phyloP scores from a whole-genome alignment of 2,329 filamentous ascomycete species.

The Aspergillus transmontanensis region DNA sequence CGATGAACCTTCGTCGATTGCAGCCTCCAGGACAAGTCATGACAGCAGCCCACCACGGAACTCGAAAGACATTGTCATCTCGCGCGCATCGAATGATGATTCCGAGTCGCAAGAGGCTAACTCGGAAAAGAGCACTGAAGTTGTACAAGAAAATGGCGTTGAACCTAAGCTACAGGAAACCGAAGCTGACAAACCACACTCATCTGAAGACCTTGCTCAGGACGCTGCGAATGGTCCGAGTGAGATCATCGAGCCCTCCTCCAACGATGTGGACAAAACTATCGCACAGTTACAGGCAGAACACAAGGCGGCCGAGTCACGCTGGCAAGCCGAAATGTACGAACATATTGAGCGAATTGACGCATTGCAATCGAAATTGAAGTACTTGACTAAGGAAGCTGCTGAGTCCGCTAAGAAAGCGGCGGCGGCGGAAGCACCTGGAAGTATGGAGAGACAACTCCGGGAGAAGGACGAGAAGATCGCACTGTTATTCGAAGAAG shows the following conservation, averaged over 20 bases:
- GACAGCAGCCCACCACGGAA: conserved; percentile 30
- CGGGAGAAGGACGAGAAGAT: conserved; percentile 91
- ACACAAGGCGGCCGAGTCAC: conserved; percentile 54
- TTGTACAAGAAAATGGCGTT: not conserved
- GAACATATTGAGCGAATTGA: conserved; percentile 87
- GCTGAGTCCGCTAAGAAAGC: conserved; percentile 73
- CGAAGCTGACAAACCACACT: not conserved
- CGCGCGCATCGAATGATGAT: conserved; percentile 17
- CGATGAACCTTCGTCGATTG: conserved; percentile 17
- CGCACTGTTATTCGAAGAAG: conserved; percentile 86
- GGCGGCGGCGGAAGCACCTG: conserved; percentile 62
- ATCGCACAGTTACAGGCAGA: conserved; percentile 54
- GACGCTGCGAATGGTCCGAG: conserved; percentile 20
- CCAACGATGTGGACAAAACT: conserved; percentile 45
- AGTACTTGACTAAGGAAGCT: conserved; percentile 81
- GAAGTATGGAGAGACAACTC: conserved; percentile 74
- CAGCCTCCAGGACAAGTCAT: conserved; percentile 29
- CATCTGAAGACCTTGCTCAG: conserved; percentile 20
- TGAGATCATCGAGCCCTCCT: conserved; percentile 12
- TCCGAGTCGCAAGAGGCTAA: conserved; percentile 3
- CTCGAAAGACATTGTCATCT: conserved; percentile 29
- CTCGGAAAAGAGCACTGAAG: conserved; percentile 4
- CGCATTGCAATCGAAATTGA: conserved; percentile 84
- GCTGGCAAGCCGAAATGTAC: conserved; percentile 80
- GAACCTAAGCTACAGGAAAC: not conserved